These are phyloP conservation scores for Pleurozium schreberi DNA, from an alignment of 225 moss, liverwort and hornwort species.

Conservation along the genomic window DNA sequence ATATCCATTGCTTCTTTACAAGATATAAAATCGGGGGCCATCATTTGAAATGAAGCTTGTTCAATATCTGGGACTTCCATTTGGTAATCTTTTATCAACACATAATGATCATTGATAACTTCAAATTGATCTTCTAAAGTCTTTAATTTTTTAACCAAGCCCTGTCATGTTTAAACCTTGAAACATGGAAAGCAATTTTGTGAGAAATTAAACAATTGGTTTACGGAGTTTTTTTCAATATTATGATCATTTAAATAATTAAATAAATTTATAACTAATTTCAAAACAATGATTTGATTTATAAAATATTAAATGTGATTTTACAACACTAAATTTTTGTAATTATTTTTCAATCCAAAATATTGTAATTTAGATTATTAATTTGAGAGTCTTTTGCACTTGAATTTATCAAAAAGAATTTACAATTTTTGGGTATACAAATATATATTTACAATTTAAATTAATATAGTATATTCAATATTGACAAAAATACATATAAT, in stretches of 20 bases:
- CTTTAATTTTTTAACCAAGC: slow-evolving; percentile 28
- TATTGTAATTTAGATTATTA: not conserved
- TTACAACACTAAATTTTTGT: fast-evolving
- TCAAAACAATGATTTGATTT: fast-evolving
- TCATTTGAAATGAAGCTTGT: slow-evolving; percentile 59
- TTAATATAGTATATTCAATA: too few relatives aligned
- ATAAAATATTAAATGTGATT: fast-evolving
- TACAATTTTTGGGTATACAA: fast-evolving
- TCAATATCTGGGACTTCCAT: slow-evolving; percentile 61
- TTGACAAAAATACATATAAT: not conserved
- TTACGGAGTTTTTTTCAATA: too few relatives aligned
- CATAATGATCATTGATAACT: slow-evolving; percentile 50
- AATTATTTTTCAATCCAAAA: not conserved
- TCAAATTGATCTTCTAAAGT: slow-evolving; percentile 48
- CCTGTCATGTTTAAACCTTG: not conserved
- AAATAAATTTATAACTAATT: not conserved
- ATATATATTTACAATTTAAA: too few relatives aligned
- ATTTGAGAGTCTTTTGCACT: too few relatives aligned
- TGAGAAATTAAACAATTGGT: too few relatives aligned
- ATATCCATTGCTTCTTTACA: slow-evolving; percentile 75
- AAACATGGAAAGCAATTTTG: too few relatives aligned
- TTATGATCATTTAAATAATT: not conserved
- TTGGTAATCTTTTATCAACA: slow-evolving; percentile 46
- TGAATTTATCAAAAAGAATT: fast-evolving
- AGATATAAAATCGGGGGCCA: slow-evolving; percentile 41